These are phyloP conservation scores for Sisymbrium altissimum DNA, from an alignment of 345 rosid species.

Conservation along the genomic window DNA sequence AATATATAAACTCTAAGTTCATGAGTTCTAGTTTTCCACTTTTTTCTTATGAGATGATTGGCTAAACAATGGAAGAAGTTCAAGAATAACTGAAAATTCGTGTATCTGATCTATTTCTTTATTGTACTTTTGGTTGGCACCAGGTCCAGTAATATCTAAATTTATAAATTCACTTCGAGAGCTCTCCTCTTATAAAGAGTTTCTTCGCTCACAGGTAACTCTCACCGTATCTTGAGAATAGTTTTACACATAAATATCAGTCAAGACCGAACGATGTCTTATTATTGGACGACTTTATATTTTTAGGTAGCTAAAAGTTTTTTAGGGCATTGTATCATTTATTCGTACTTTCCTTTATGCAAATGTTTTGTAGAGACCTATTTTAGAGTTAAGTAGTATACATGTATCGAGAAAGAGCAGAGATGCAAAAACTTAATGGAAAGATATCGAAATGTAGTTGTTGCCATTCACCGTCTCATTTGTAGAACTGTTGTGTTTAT, in stretches of 20 bases:
- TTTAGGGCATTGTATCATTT: not conserved
- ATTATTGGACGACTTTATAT: not conserved
- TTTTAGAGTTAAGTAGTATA: not conserved
- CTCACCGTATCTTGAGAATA: not conserved
- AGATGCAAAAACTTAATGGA: not conserved
- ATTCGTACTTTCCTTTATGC: not conserved
- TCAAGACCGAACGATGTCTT: not conserved
- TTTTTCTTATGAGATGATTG: not conserved
- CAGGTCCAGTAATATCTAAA: conserved; percentile 77
- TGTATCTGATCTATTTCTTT: conserved; percentile 5
- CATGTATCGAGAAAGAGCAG: not conserved
- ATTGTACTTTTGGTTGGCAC: conserved; percentile 1
- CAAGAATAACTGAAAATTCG: not conserved
- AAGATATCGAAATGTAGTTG: not conserved
- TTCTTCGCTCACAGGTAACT: conserved; percentile 79
- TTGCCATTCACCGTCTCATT: not conserved
- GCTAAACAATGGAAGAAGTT: not conserved
- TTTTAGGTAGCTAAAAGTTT: not conserved
- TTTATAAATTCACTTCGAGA: conserved; percentile 70
- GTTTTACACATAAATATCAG: not conserved
- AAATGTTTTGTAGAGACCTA: not conserved
- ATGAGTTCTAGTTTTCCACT: not conserved
- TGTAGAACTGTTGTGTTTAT: conserved; percentile 8
- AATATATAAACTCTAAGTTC: not conserved
- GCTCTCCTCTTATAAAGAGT: conserved; percentile 74